Evolutionary conservation across 345 rosid species (phyloP), one percentile per base, ranked within the genome.

Genomic region (Sonneratia caseolaris): DNA sequence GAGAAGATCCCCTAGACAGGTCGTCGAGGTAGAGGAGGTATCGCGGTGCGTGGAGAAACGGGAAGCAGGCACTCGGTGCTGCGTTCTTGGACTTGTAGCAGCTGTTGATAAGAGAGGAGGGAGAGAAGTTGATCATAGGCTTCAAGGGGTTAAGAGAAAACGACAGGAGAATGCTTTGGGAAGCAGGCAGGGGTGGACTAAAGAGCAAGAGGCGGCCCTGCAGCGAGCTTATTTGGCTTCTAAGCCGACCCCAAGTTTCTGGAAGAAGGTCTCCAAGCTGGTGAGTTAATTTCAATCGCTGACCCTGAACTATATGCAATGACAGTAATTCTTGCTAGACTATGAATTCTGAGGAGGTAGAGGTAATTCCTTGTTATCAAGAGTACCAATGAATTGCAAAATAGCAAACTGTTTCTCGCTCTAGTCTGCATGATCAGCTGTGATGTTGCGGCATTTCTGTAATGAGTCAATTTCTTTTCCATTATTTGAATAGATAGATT

Each of bases 161-260:
- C 45, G 56, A n/a, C 37, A 12, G 18, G 70, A 43, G 37, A 24
- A 27, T n/a, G 56, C 55, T 42, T 9, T 8, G 19, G 70, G 70
- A 66, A 67, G 36, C 66, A 70, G 72, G 68, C 76, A 71, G 56
- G 91, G 78, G 40, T 95, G 99, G 99, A 84, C 91, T 43, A 65
- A 72, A 71, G 94, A 89, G 68, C 83, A 92, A 70, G 97, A 89
- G 79, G 70, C 82, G 72, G 87, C 87, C 38, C 78, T 96, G 83
- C 89, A 89, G 51, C 83, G 85, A 77, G 97, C 99, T 76, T 96
- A 88, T 78, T 74, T 88, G 70, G 71, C 80, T 11, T 82, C 78
- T 36, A 88, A 92, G 82, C 76, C 76, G 10, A 76, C 79, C 12
- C 79, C 79, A 5, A 75, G 70, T 69, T 76, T 76, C 68, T 76